Percentiles rank a stretch among this genome's conserved stretches.
phyloP scores from a whole-genome alignment of 2,329 filamentous ascomycete species.

The Chrysoporthe cubensis region DNA sequence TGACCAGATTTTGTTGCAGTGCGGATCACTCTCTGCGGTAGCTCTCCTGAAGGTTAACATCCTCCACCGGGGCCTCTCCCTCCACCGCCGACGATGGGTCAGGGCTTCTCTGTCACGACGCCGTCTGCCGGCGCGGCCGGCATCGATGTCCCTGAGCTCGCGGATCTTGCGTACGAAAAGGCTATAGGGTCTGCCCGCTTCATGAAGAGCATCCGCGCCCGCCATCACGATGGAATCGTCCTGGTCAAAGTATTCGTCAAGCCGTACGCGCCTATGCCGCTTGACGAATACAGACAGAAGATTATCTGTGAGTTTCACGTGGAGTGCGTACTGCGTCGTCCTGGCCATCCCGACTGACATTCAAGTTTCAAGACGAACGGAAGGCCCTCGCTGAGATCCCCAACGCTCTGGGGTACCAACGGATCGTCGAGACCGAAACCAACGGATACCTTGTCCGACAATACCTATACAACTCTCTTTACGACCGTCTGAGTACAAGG shows the following conservation, averaged over 20 bases:
- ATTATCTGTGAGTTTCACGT: conserved; percentile 66
- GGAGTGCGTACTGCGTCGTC: neutral
- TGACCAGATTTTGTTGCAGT: conserved; percentile 10
- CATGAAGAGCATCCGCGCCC: conserved; percentile 93
- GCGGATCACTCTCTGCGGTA: conserved; percentile 23
- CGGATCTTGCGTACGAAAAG: conserved; percentile 89
- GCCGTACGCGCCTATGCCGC: conserved; percentile 79
- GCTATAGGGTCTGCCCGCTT: conserved; percentile 90
- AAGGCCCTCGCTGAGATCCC: conserved; percentile 79
- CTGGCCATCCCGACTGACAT: conserved; percentile 18
- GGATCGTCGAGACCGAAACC: conserved; percentile 87
- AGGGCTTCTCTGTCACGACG: conserved; percentile 92
- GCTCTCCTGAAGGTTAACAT: conserved; percentile 15
- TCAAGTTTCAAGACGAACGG: conserved; percentile 68
- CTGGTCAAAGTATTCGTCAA: conserved; percentile 96
- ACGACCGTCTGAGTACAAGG: conserved; percentile 93
- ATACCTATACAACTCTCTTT: conserved; percentile 94
- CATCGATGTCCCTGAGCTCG: conserved; percentile 90
- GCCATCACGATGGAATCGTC: conserved; percentile 87
- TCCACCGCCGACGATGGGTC: conserved; percentile 71
- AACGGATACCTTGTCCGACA: conserved; percentile 94
- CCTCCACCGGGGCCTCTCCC: neutral
- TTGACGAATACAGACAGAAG: conserved; percentile 76
- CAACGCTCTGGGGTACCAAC: conserved; percentile 88
- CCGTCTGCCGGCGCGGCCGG: conserved; percentile 89